phyloP scores from a whole-genome alignment of 352 stramenopile genomes.

The Pythium sp. region DNA sequence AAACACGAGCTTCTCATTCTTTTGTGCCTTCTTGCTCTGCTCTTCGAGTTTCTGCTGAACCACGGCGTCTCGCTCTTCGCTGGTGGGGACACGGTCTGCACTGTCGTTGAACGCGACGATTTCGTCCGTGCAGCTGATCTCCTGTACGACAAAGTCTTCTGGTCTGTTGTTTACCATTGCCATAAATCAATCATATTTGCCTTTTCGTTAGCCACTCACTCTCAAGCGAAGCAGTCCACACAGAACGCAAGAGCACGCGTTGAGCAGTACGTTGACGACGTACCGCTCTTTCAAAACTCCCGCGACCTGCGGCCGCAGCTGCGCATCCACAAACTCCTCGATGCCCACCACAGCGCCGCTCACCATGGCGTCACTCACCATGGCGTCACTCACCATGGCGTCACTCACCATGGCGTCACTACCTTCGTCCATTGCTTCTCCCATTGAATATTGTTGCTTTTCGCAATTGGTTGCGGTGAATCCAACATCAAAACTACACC shows the following conservation, averaged over 20 bases:
- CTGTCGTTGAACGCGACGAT: slow-evolving; percentile 38
- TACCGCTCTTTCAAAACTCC: slow-evolving; percentile 49
- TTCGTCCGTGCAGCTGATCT: slow-evolving; percentile 43
- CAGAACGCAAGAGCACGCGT: not conserved
- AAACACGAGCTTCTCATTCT: slow-evolving; percentile 50
- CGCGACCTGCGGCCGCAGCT: slow-evolving; percentile 14
- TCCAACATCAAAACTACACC: no score
- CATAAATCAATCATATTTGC: slow-evolving; percentile 2
- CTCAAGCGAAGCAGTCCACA: not conserved
- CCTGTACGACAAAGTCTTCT: slow-evolving; percentile 69
- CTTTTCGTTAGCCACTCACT: not conserved
- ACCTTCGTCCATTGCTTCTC: not conserved
- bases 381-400: slow-evolving; percentile 31
- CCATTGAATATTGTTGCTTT: not conserved
- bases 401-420: not conserved
- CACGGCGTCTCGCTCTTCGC: slow-evolving; percentile 30
- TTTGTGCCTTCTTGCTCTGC: slow-evolving; percentile 21
- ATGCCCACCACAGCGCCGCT: slow-evolving; percentile 41
- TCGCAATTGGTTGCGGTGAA: not conserved
- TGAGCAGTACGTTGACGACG: slow-evolving; percentile 9
- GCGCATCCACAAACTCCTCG: slow-evolving; percentile 33
- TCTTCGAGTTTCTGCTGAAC: slow-evolving; percentile 29
- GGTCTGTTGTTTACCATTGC: slow-evolving; percentile 21
- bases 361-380: not conserved
- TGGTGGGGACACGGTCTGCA: slow-evolving; percentile 28